Conservation (phyloP, 2,329 filamentous ascomycete genomes). For the Beauveria rudraprayagi region DNA sequence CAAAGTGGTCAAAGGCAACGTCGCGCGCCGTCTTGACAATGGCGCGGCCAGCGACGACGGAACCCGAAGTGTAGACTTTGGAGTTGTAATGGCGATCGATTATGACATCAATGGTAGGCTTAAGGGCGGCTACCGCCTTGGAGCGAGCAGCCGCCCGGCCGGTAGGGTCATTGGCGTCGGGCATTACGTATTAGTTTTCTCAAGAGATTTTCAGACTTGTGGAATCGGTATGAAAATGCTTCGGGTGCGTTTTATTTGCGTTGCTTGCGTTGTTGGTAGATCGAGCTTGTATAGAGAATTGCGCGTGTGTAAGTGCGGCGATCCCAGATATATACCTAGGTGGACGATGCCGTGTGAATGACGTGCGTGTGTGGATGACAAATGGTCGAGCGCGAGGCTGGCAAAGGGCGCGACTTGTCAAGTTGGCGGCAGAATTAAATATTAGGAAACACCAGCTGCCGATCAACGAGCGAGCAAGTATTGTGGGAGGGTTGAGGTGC, state of each 20-base stretch:
- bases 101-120: slow-evolving; percentile 33
- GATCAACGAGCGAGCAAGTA: slow-evolving; percentile 3
- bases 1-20: slow-evolving; percentile 41
- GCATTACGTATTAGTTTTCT: neutral
- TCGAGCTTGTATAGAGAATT: neutral
- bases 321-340: neutral
- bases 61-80: slow-evolving; percentile 50
- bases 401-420: neutral
- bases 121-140: slow-evolving; percentile 10
- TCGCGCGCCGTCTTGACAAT: slow-evolving; percentile 37
- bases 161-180: slow-evolving; percentile 3
- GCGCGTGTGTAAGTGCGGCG: neutral
- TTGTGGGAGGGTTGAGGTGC: neutral
- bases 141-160: slow-evolving; percentile 12
- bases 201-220: too few species aligned
- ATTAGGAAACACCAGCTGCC: neutral
- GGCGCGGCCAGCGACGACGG: slow-evolving; percentile 41
- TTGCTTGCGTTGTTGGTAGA: neutral
- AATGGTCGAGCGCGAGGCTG: neutral
- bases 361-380: neutral
- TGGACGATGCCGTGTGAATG: neutral
- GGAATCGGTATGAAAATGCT: too few species aligned
- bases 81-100: slow-evolving; percentile 46
- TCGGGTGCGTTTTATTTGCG: neutral
- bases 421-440: neutral